phyloP scores from a whole-genome alignment of 1,139 yeast genomes.

The Candida pseudocylindracea region DNA sequence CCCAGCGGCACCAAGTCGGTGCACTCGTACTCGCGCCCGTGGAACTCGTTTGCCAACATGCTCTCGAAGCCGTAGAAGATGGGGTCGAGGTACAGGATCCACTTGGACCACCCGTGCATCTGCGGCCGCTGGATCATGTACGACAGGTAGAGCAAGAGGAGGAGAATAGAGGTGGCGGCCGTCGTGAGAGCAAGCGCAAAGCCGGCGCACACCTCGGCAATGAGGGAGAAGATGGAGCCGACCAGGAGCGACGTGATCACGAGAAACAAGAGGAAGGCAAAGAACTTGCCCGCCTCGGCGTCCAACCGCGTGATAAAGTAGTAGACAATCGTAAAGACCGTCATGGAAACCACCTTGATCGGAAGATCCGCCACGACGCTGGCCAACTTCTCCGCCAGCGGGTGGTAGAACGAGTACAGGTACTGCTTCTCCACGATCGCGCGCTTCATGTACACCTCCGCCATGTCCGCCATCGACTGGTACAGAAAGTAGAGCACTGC shows the following conservation, averaged over 20 bases:
- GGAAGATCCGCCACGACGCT: slow-evolving; percentile 23
- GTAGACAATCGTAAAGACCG: slow-evolving; percentile 18
- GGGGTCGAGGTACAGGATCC: slow-evolving; percentile 39
- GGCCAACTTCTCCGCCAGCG: slow-evolving; percentile 35
- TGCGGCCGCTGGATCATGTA: slow-evolving; percentile 32
- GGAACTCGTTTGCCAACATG: slow-evolving; percentile 32
- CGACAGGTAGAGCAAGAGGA: slow-evolving; percentile 26
- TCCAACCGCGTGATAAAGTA: slow-evolving; percentile 29
- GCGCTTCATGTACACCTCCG: slow-evolving; percentile 23
- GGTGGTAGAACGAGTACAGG: slow-evolving; percentile 31
- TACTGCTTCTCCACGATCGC: slow-evolving; percentile 33
- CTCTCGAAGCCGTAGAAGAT: slow-evolving; percentile 33
- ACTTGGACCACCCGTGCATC: slow-evolving; percentile 45
- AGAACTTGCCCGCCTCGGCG: slow-evolving; percentile 30
- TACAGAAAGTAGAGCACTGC: slow-evolving; percentile 27
- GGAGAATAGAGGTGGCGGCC: slow-evolving; percentile 28
- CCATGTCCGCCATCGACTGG: slow-evolving; percentile 30
- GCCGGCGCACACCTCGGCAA: slow-evolving; percentile 26
- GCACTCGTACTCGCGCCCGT: slow-evolving; percentile 31
- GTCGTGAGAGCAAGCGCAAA: slow-evolving; percentile 22
- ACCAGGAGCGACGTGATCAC: slow-evolving; percentile 7
- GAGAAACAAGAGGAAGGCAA: slow-evolving; percentile 23
- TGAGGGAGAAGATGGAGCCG: slow-evolving; percentile 22
- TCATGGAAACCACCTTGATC: slow-evolving; percentile 18
- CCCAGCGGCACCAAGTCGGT: slow-evolving; percentile 26